phyloP scores from a whole-genome alignment of 805 yeast species.

The Yamadazyma paraphyllophila region DNA sequence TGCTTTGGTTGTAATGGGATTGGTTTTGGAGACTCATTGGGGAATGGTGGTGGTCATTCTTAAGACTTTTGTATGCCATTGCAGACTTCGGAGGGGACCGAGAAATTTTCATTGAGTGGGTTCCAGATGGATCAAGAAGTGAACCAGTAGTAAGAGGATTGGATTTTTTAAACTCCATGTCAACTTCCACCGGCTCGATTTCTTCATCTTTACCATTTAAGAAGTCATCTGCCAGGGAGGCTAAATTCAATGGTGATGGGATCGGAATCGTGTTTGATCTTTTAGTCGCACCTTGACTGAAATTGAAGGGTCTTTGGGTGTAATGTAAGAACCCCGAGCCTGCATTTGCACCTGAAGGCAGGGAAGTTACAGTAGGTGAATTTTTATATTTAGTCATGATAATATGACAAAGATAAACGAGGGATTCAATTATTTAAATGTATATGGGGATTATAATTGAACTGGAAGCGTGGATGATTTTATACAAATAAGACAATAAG shows the following conservation, averaged over 20 bases:
- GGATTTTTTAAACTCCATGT: neutral
- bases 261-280: slow-evolving; percentile 8
- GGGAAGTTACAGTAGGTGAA: neutral
- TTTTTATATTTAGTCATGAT: neutral
- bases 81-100: neutral
- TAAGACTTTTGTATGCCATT: neutral
- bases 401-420: neutral
- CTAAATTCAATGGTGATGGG: slow-evolving; percentile 14
- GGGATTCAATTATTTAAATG: neutral
- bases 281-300: slow-evolving; percentile 5
- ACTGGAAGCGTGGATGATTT: neutral
- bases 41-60: neutral
- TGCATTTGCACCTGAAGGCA: too few relatives aligned
- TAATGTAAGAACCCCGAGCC: neutral
- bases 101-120: neutral
- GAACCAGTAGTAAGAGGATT: neutral
- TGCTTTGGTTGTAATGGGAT: slow-evolving; percentile 1
- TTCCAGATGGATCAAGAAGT: neutral
- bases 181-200: slow-evolving; percentile 4
- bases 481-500: neutral
- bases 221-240: slow-evolving; percentile 4
- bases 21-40: neutral
- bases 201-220: slow-evolving; percentile 1
- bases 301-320: slow-evolving; percentile 6
- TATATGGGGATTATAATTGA: neutral